Evolutionary conservation across 805 yeast species (phyloP), one percentile per base, ranked within the genome.

Genomic region (Candida maris): DNA sequence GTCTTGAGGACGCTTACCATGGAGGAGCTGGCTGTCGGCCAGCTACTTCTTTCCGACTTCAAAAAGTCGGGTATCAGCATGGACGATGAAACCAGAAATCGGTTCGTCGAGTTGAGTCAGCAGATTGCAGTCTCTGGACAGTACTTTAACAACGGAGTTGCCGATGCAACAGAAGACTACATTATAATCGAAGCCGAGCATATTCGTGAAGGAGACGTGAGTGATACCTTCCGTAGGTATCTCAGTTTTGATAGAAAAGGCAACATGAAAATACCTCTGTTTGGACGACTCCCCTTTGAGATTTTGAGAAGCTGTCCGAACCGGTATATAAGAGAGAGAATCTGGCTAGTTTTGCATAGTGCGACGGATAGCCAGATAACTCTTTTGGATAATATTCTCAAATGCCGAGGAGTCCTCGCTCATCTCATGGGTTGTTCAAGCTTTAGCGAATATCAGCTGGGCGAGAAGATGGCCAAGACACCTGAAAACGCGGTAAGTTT

Each of bases 51-150:
- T 44, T 77, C 83, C 29, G 98, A 93, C 59, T 93, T 93, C 54
- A 84, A 85, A 48, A 80, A 87, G 46, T 85, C 96, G 0, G 98
- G 97, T 0, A 84, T 89, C 21, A 81, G 81, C 51, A 79, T 88
- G 81, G 79, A 76, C 46, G 75, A 70, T 16, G 62, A 67, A 17
- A 73, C 82, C 1, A 69, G 91, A 40, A 68, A 74, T 10, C 72
- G 76, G 43, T 93, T 91, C 56, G 86, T 93, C 21, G 71, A 75
- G 15, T 61, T 87, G 26, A 85, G 95, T 2, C 93, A 85, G 44
- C 75, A 80, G 41, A 87, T 93, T 16, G 83, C 96, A 1, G 61
- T 82, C 6, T 63, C 79, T 14, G 97, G 97, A 0, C 91, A 93
- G 43, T 76, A 79, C 18, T 89, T 88, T 59, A 68, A 72, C 44